Conservation (phyloP, 129 eudicot species). For the Rutidosis leptorrhynchoides region DNA sequence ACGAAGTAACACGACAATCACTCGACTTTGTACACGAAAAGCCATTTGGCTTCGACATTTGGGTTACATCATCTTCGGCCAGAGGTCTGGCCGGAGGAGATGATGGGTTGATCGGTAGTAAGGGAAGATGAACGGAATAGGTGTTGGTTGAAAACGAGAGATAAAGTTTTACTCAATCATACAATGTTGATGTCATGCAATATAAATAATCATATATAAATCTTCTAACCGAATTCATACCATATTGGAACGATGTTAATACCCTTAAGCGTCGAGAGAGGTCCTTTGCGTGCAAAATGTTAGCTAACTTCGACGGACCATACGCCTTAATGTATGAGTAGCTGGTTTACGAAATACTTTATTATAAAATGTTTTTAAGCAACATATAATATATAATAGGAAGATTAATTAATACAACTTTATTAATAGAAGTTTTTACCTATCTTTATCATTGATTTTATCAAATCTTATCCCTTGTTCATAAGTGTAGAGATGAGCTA, state of each 20-base stretch:
- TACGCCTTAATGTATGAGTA: slow-evolving; percentile 86
- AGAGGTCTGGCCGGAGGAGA: too few species aligned
- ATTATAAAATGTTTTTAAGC: neutral
- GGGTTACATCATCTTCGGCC: too few species aligned
- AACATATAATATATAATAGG: neutral
- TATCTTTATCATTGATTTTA: slow-evolving; percentile 50
- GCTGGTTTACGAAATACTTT: slow-evolving; percentile 29
- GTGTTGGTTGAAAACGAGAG: too few species aligned
- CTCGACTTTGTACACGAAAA: too few species aligned
- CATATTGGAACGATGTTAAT: neutral
- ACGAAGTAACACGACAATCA: too few species aligned
- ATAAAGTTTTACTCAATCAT: too few species aligned
- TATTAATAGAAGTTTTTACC: slow-evolving; percentile 35
- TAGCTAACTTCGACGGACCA: slow-evolving; percentile 89
- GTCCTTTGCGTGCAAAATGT: slow-evolving; percentile 80
- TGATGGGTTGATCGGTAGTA: too few species aligned
- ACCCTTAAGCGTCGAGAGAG: slow-evolving; percentile 76
- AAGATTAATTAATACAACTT: neutral
- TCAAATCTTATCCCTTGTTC: slow-evolving; percentile 59
- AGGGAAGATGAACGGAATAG: too few species aligned
- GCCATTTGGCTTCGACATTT: too few species aligned
- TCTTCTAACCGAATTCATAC: neutral
- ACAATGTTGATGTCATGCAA: too few species aligned
- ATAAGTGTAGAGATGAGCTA: slow-evolving; percentile 65
- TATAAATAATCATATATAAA: too few species aligned